Percentiles rank a stretch among this genome's conserved stretches.
Evolutionary conservation across 306 rosid genomes (phyloP).

Genomic region (Hylodesmum podocarpum): DNA sequence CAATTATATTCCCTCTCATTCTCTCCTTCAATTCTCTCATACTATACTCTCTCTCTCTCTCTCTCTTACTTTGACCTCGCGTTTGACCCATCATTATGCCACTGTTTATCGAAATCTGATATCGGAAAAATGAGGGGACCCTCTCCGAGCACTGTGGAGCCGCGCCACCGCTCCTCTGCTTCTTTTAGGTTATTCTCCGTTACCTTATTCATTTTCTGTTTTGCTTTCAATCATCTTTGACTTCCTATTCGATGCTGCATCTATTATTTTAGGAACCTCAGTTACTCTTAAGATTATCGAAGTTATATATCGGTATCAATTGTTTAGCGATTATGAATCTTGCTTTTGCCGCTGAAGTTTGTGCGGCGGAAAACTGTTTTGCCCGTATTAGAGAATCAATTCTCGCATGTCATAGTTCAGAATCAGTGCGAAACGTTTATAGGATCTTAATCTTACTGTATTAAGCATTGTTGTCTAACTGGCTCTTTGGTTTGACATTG

Average conservation of each 20-base stretch:
- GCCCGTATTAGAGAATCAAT: neutral
- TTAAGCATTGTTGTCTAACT: neutral
- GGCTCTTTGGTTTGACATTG: too few species aligned
- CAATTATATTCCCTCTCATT: too few species aligned
- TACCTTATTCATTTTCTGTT: neutral
- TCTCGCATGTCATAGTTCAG: neutral
- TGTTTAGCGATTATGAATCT: neutral
- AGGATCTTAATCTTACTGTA: neutral
- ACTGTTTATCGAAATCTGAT: conserved; percentile 15
- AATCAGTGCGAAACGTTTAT: neutral
- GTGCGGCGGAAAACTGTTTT: neutral
- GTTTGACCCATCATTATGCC: neutral
- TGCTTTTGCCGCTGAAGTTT: neutral
- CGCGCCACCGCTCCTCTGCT: conserved; percentile 68
- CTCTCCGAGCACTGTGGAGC: conserved; percentile 62
- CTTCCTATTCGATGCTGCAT: neutral
- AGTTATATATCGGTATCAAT: neutral
- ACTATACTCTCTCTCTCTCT: too few species aligned
- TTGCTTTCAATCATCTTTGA: neutral
- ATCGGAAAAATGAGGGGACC: conserved; percentile 64
- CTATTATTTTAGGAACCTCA: neutral
- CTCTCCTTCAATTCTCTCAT: too few species aligned
- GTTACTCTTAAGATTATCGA: neutral
- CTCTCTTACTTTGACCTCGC: too few species aligned
- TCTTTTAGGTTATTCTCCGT: conserved; percentile 45